These are phyloP conservation scores for Cercophora scortea DNA, from an alignment of 495 filamentous ascomycete species.

Conservation along the genomic window DNA sequence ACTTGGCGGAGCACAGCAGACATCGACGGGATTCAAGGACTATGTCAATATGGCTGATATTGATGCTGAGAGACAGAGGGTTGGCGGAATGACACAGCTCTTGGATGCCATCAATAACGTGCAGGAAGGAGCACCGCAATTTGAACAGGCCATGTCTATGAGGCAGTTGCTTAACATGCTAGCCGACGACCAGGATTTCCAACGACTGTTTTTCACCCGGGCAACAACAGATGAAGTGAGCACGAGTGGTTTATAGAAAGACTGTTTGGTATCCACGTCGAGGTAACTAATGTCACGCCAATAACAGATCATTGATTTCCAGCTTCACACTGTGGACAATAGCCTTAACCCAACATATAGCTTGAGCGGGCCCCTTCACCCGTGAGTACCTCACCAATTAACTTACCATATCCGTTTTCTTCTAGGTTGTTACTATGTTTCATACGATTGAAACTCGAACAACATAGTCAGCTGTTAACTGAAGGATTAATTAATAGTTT, in stretches of 20 bases:
- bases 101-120: conserved; percentile 5
- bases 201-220: conserved; percentile 15
- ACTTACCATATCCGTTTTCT: too few species aligned
- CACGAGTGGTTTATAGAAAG: too few species aligned
- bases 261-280: too few species aligned
- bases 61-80: background rate
- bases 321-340: conserved; percentile 10
- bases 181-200: conserved; percentile 23
- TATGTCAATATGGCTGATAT: conserved; percentile 2
- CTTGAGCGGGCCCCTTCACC: conserved; percentile 12
- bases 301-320: conserved; percentile 3
- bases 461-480: too few species aligned
- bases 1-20: background rate
- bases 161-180: background rate
- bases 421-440: too few species aligned
- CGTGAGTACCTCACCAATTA: conserved; percentile 6
- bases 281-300: background rate
- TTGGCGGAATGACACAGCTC: conserved; percentile 3
- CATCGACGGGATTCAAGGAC: background rate
- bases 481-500: too few species aligned
- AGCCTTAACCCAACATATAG: conserved; percentile 3
- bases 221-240: conserved; percentile 25
- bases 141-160: conserved; percentile 1
- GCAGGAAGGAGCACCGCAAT: background rate
- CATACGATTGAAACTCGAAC: too few species aligned